phyloP scores from a whole-genome alignment of 129 eudicot genomes.

The Artemisia tridentata region DNA sequence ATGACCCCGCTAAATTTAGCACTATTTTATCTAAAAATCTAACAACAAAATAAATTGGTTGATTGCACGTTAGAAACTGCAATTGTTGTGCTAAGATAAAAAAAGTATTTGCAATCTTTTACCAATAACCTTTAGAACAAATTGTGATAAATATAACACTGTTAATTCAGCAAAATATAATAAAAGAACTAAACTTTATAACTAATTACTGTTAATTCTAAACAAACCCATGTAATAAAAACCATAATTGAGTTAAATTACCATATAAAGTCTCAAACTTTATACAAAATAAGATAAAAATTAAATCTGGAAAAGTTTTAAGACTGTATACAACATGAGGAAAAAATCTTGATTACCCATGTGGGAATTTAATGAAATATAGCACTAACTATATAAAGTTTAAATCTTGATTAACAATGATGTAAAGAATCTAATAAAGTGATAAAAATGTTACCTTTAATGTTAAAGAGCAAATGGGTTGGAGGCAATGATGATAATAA shows the following conservation, averaged over 20 bases:
- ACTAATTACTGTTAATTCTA: constrained; percentile 9
- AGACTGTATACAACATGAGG: background rate
- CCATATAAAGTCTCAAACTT: background rate
- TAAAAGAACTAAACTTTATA: no score
- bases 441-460: constrained; percentile 13
- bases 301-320: background rate
- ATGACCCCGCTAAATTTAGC: constrained; percentile 22
- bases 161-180: no score
- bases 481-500: constrained; percentile 17
- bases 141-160: background rate
- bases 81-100: no score
- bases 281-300: background rate
- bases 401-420: no score
- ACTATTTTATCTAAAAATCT: constrained; percentile 7
- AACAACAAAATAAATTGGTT: background rate
- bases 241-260: constrained; percentile 17
- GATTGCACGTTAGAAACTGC: no score
- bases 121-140: background rate
- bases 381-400: background rate
- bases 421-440: no score
- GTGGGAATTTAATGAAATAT: constrained; percentile 8
- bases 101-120: no score
- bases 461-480: constrained; percentile 8
- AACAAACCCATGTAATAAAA: constrained; percentile 4
- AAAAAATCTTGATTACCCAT: background rate